Base-by-base conservation (phyloP, 371 early-diverging fungal genomes). In the Mucor saturninus region DNA sequence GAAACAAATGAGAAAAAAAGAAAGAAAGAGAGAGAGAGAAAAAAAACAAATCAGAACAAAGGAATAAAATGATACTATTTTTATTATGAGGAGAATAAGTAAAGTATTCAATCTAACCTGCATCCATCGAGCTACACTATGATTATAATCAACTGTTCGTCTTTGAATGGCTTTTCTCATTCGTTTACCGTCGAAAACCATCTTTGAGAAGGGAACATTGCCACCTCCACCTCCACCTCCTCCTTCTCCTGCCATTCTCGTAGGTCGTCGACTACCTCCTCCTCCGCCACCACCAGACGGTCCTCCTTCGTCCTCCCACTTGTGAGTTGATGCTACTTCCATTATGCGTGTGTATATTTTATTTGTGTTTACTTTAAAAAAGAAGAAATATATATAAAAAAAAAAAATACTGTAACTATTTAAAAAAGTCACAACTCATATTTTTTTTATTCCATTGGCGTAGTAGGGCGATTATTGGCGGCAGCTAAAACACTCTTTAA, bases 141-240 rank as follows among this genome's bases (percentile, higher is more conserved):
- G 90, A 60, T 95, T 93, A 73, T 94, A 98, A 75, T 99, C 99
- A 13, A 98, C 92, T 0, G 97, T 96, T 52, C 94, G 84, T 63
- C 99, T 81, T 76, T 96, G 97, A 62, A 97, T 91, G 6, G 97
- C 92, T 73, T 95, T 95, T 63, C 98, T 82, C 92, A 96, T 93
- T 60, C 98, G 83, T 75, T 98, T 99, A 55, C 97, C 94, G 67
- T 94, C 94, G 70, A 87, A 89, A 2, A 85, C 83, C 73, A 79
- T 76, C 59, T 80, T 77, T 13, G 83, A 79, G 51, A 80, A 79
- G 1, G 83, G 80, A n/a, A 74, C 67, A 56, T 72, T 66, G 30
- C 63, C 62, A 0, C 67, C 67, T 26, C 67, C 56, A 54, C 59
- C 54, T 28, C 61, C 61, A 31, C 49, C 57, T 15, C 55, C 56